Evolutionary conservation across 768 basidiomycete species (phyloP).

Genomic region (Omphalotus guepiniiformis): DNA sequence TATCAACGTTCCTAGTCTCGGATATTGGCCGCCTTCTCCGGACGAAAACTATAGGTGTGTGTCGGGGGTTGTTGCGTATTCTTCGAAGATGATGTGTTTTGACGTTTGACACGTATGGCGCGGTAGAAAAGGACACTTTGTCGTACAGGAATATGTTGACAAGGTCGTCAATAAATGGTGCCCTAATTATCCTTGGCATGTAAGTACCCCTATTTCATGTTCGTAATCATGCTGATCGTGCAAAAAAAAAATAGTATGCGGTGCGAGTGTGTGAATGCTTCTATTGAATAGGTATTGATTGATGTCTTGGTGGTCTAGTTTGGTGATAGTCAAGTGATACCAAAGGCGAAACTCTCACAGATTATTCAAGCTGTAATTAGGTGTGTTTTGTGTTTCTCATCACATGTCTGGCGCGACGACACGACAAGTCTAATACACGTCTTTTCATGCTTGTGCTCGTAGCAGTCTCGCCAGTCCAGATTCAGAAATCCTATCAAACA

Average conservation of each 20-base stretch:
- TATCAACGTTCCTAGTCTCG: conserved; percentile 35
- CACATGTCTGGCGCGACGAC: background rate
- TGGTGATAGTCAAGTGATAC: conserved; percentile 67
- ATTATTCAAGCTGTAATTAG: conserved; percentile 72
- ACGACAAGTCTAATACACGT: conserved; percentile 4
- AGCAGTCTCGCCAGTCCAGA: conserved; percentile 76
- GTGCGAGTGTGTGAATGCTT: conserved; percentile 46
- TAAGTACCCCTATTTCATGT: conserved; percentile 30
- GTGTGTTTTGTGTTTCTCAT: conserved; percentile 28
- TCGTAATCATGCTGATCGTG: conserved; percentile 9
- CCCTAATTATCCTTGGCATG: conserved; percentile 72
- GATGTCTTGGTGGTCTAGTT: conserved; percentile 42
- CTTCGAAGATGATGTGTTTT: conserved; percentile 15
- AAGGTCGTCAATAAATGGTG: conserved; percentile 57
- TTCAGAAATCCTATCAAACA: conserved; percentile 65
- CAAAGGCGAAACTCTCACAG: conserved; percentile 65
- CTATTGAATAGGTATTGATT: too few species aligned
- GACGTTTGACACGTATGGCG: conserved; percentile 11
- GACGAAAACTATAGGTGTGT: conserved; percentile 72
- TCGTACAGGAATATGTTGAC: conserved; percentile 67
- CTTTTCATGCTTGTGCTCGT: conserved; percentile 15
- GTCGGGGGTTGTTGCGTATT: background rate
- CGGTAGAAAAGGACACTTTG: conserved; percentile 67
- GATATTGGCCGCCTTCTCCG: conserved; percentile 75
- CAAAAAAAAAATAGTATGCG: conserved; percentile 56